Evolutionary conservation across 2,329 filamentous ascomycete species (phyloP).

Genomic region (Hortaea sp.): DNA sequence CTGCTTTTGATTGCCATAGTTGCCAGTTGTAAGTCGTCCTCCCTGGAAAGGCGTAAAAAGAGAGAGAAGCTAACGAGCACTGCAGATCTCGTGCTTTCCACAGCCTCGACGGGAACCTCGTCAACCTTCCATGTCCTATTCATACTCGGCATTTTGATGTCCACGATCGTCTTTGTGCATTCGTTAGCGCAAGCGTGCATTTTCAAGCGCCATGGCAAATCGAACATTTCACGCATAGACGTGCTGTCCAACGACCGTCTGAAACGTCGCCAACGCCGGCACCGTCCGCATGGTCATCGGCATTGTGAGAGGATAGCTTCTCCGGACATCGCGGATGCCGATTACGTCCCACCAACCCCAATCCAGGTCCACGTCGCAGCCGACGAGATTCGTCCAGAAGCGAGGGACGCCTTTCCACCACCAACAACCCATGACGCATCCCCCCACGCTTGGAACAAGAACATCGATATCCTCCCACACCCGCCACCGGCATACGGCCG

Average conservation of each 20-base stretch:
- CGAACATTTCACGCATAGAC: background rate
- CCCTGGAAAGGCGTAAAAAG: too few relatives aligned
- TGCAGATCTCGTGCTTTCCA: slow-evolving; percentile 61
- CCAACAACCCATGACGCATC: slow-evolving; percentile 1
- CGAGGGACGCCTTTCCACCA: slow-evolving; percentile 11
- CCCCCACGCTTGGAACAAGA: slow-evolving; percentile 13
- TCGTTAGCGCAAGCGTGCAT: slow-evolving; percentile 64
- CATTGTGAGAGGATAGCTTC: slow-evolving; percentile 10
- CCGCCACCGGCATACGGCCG: slow-evolving; percentile 77
- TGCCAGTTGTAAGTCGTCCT: slow-evolving; percentile 20
- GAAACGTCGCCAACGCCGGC: slow-evolving; percentile 3
- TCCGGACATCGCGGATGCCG: slow-evolving; percentile 2
- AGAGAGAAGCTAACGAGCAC: background rate
- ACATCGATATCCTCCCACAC: slow-evolving; percentile 13
- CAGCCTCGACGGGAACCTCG: slow-evolving; percentile 49
- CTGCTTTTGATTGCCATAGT: slow-evolving; percentile 20
- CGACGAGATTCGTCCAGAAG: slow-evolving; percentile 34
- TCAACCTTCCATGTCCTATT: slow-evolving; percentile 67
- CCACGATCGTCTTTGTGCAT: slow-evolving; percentile 73
- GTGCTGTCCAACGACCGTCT: slow-evolving; percentile 2
- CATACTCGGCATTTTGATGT: slow-evolving; percentile 64
- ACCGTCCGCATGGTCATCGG: slow-evolving; percentile 22
- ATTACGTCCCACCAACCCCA: slow-evolving; percentile 61
- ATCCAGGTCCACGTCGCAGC: slow-evolving; percentile 66
- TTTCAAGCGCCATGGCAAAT: slow-evolving; percentile 26